Base-by-base conservation (phyloP, 2,329 filamentous ascomycete genomes). In the Cladosporium sp. region DNA sequence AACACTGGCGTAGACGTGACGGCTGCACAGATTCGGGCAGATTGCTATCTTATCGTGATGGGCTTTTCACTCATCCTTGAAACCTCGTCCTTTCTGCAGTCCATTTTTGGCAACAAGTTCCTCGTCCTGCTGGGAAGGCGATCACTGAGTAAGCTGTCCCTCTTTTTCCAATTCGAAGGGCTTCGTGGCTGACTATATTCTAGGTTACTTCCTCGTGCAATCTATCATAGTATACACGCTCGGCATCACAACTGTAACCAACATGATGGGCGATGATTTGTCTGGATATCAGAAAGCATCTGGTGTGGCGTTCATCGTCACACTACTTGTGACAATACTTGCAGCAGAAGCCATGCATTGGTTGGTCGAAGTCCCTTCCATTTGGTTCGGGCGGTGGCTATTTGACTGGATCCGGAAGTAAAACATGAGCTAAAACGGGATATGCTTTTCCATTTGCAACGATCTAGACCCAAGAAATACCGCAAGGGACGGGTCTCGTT, bases 231-330 rank as follows among this genome's bases (percentile, higher is more conserved):
- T 71, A 32, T 74, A 73, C 57, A 68, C 66, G 1, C 62, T 64
- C 11, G 71, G 70, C 40, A 71, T 74, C 58, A 69, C 67, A 45
- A 52, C 68, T 3, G 71, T 84, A 80, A 30, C 40, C 4, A 51
- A 57, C 19, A 56, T 43, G 32, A 53, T 49, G 6, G 38, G 18
- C 18, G 42, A 12, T 7, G 43, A 52, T 33, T 42, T 32, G 12
- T 32, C 33, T 15, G 42, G 33, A 3, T 54, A 55, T 22, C 16
- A 52, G 7, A 43, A 32, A 13, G 57, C 52, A 1, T 52, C 38
- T 7, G 57, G 55, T 5, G 46, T 58, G 13, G 52, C 54, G 6
- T 59, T 59, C 50, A 54, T 57, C 13, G 51, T 42, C 7, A 49
- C 50, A 7, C 38, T 59, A 3, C 43, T 57, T 9, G 56, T 59